Evolutionary conservation across 2,329 filamentous ascomycete genomes (phyloP).

Genomic region (Stagonosporopsis vannaccii): DNA sequence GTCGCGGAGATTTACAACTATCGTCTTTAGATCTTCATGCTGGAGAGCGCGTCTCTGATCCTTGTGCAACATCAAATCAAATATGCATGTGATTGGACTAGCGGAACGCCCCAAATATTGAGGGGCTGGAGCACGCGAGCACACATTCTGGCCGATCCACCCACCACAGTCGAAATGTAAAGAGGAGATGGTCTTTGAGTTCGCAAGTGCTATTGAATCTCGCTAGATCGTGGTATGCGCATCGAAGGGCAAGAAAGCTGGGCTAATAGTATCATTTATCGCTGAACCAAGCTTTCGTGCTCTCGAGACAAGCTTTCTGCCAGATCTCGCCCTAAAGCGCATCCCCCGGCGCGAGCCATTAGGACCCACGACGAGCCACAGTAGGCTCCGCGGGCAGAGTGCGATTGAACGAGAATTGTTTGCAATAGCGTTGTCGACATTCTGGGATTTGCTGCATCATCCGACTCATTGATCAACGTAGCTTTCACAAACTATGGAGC

Average conservation of each 20-base stretch:
- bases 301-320: slow-evolving; percentile 19
- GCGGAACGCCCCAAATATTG: slow-evolving; percentile 2
- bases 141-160: not conserved
- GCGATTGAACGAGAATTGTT: not conserved
- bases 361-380: slow-evolving; percentile 12
- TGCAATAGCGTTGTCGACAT: not conserved
- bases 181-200: not conserved
- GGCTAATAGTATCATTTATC: not conserved
- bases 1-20: not conserved
- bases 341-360: slow-evolving; percentile 10
- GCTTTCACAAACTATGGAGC: too few species aligned
- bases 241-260: not conserved
- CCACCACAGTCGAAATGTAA: not conserved
- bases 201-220: not conserved
- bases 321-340: slow-evolving; percentile 11
- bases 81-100: slow-evolving; percentile 14
- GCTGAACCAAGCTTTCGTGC: slow-evolving; percentile 10
- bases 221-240: too few species aligned
- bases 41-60: slow-evolving; percentile 4
- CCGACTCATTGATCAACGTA: too few species aligned
- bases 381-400: not conserved
- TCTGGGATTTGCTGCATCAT: too few species aligned
- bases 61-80: slow-evolving; percentile 7
- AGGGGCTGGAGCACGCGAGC: slow-evolving; percentile 15
- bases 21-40: not conserved